Evolutionary conservation across 2,329 filamentous ascomycete species (phyloP).

Genomic region (Blastomyces gilchristii): DNA sequence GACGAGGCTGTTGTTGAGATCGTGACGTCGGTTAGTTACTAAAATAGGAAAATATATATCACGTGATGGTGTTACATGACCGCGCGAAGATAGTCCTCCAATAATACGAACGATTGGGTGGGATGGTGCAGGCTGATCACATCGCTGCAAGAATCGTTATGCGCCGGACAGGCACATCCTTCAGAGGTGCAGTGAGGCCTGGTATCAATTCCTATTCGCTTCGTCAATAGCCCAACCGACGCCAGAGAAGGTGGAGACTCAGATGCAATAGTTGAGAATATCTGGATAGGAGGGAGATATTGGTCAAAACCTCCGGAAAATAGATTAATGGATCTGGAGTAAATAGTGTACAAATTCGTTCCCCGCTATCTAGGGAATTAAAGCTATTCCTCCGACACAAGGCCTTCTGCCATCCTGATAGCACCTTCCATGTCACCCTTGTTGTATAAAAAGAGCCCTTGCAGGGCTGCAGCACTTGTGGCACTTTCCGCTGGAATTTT

Average conservation of each 20-base stretch:
- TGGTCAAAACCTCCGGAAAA: not conserved
- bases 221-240: too few species aligned
- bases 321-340: not conserved
- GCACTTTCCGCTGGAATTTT: constrained; percentile 38
- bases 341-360: not conserved
- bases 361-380: not conserved
- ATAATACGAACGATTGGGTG: not conserved
- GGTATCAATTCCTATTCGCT: not conserved
- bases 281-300: not conserved
- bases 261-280: not conserved
- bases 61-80: not conserved
- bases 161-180: not conserved
- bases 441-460: constrained; percentile 90
- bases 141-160: not conserved
- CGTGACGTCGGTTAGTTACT: not conserved
- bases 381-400: constrained; percentile 18
- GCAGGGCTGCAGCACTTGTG: constrained; percentile 82
- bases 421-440: constrained; percentile 84
- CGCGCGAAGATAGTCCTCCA: not conserved
- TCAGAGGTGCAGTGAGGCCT: not conserved
- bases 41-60: not conserved
- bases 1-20: not conserved
- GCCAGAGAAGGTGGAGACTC: not conserved
- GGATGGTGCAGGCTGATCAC: not conserved
- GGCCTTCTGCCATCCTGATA: constrained; percentile 60